These are phyloP conservation scores for Vitis cinerea DNA, from an alignment of 164 flowering plant species.

Conservation along the genomic window DNA sequence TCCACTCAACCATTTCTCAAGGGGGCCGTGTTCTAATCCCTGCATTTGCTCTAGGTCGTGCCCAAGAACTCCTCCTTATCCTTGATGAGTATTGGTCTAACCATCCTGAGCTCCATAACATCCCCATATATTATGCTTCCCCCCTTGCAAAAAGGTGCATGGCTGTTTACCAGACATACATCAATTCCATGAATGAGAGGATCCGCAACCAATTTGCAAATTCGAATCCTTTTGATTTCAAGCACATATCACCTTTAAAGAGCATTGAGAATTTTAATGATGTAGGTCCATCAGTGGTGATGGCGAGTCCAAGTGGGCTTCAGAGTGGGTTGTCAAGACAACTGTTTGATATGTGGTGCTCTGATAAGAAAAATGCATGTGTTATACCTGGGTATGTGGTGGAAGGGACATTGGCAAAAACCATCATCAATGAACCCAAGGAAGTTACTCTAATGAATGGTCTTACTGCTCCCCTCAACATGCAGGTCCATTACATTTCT, in stretches of 20 bases:
- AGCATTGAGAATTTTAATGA: constrained; percentile 85
- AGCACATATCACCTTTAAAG: constrained; percentile 75
- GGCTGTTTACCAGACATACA: constrained; percentile 94
- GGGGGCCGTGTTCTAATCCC: constrained; percentile 98
- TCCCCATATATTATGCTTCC: constrained; percentile 96
- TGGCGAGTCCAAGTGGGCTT: constrained; percentile 94
- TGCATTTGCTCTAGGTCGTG: constrained; percentile 96
- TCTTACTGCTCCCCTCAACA: constrained; percentile 82
- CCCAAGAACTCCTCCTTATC: constrained; percentile 91
- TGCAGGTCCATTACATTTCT: constrained; percentile 93
- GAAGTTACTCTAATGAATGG: constrained; percentile 95
- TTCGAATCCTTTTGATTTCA: constrained; percentile 89
- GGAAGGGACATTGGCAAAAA: constrained; percentile 88
- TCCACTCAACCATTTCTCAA: constrained; percentile 75
- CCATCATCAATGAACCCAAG: constrained; percentile 88
- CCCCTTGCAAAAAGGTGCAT: constrained; percentile 95
- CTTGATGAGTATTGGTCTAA: constrained; percentile 95
- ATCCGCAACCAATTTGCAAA: constrained; percentile 74
- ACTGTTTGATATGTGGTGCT: constrained; percentile 92
- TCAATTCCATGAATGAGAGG: constrained; percentile 92
- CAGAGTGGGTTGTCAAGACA: constrained; percentile 95
- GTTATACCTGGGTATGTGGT: constrained; percentile 93
- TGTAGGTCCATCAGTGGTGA: constrained; percentile 94
- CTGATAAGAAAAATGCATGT: constrained; percentile 91
- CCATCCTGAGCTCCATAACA: constrained; percentile 87